phyloP scores from a whole-genome alignment of 148 eudicot genomes.

The Limonium bicolor region DNA sequence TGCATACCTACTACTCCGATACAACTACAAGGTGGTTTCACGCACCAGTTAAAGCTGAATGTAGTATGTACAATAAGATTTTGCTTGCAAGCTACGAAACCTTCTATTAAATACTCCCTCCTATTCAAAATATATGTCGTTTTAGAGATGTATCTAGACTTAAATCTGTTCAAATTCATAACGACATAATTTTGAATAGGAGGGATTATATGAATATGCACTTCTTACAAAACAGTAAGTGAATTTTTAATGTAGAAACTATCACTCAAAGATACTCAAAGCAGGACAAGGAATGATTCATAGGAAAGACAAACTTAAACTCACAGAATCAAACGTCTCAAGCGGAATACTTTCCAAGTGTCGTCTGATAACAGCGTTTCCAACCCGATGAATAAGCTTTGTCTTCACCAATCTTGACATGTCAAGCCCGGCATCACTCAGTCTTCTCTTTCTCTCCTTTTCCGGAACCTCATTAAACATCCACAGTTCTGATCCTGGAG shows the following conservation, averaged over 20 bases:
- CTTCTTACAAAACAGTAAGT: too few relatives aligned
- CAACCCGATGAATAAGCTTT: conserved; percentile 80
- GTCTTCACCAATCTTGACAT: conserved; percentile 46
- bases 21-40: not conserved
- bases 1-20: not conserved
- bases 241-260: not conserved
- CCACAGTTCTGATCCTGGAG: conserved; percentile 87
- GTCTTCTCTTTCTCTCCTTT: conserved; percentile 61
- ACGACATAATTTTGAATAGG: not conserved
- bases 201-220: not conserved
- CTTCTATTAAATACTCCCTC: too few relatives aligned
- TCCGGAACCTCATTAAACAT: conserved; percentile 85
- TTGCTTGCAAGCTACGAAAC: too few relatives aligned
- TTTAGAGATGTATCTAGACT: not conserved
- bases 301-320: conserved; percentile 11
- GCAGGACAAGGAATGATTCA: not conserved
- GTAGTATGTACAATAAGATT: too few relatives aligned
- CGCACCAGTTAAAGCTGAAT: too few relatives aligned
- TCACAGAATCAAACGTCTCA: conserved; percentile 94
- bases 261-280: not conserved
- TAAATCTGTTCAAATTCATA: not conserved
- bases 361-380: conserved; percentile 78
- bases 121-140: not conserved
- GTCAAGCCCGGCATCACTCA: conserved; percentile 86
- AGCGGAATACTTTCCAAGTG: conserved; percentile 72